These are phyloP conservation scores for Haplosporangium sp. DNA, from an alignment of 371 early-diverging fungal species.

Conservation along the genomic window DNA sequence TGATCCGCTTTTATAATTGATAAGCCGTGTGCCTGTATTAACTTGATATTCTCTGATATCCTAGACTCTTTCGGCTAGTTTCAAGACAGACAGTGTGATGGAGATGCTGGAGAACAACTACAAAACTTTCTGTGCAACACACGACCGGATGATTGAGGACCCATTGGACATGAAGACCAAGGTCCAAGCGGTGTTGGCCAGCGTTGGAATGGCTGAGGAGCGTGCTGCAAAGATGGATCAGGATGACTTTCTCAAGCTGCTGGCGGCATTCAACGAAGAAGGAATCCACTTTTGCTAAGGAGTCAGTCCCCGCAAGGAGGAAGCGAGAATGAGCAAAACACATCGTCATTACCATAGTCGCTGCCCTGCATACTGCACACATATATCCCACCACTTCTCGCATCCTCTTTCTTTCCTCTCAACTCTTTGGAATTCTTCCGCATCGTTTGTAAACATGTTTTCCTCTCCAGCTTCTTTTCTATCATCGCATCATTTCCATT, in stretches of 20 bases:
- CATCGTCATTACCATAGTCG: no score
- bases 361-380: no score
- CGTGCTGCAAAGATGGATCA: constrained; percentile 94
- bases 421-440: no score
- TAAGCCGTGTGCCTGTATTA: background rate
- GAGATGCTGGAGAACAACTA: constrained; percentile 95
- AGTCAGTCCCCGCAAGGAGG: background rate
- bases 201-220: constrained; percentile 73
- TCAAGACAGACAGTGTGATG: constrained; percentile 88
- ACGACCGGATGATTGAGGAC: constrained; percentile 85
- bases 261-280: constrained; percentile 80
- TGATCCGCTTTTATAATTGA: constrained; percentile 1
- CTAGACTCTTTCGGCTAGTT: constrained; percentile 86
- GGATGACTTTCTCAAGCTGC: constrained; percentile 89
- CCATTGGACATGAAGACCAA: constrained; percentile 86
- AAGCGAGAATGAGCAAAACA: background rate
- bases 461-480: background rate
- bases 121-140: constrained; percentile 88
- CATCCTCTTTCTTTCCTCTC: no score
- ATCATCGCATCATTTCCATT: background rate
- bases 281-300: constrained; percentile 75
- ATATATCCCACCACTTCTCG: no score
- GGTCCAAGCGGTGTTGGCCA: constrained; percentile 77
- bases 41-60: background rate
- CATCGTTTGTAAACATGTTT: background rate